Evolutionary conservation across 768 basidiomycete species (phyloP).

Genomic region (Tremella fuciformis): DNA sequence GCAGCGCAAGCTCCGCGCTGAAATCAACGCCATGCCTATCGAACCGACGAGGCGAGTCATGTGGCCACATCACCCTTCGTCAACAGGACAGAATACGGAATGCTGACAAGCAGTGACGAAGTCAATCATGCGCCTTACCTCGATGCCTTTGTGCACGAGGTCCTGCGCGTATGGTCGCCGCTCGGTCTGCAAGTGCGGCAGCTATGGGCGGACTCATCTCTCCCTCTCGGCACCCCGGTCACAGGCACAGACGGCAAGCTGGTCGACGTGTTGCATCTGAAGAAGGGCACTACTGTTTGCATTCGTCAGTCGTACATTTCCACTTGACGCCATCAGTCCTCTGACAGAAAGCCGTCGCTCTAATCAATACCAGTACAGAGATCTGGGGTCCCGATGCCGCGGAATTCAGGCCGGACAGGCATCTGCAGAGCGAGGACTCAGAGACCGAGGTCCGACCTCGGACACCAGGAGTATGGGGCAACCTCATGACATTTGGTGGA

Average conservation of each 20-base stretch:
- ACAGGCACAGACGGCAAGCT: conserved; percentile 27
- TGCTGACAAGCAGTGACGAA: conserved; percentile 56
- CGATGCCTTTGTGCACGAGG: conserved; percentile 61
- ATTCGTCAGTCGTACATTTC: too few species aligned
- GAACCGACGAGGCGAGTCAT: conserved; percentile 27
- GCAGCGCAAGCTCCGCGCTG: conserved; percentile 67
- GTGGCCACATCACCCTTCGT: background rate
- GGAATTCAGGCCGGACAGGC: conserved; percentile 34
- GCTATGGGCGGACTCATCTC: conserved; percentile 6
- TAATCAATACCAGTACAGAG: conserved; percentile 10
- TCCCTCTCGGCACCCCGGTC: conserved; percentile 22
- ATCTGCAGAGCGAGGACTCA: conserved; percentile 10
- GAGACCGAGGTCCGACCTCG: background rate
- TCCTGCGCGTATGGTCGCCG: conserved; percentile 20
- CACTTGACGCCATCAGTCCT: too few species aligned
- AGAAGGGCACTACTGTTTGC: conserved; percentile 21
- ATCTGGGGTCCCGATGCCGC: conserved; percentile 30
- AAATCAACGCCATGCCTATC: conserved; percentile 56
- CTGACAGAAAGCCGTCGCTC: too few species aligned
- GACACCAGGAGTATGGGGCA: conserved; percentile 28
- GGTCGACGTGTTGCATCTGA: conserved; percentile 21
- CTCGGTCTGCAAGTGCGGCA: conserved; percentile 18
- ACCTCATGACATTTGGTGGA: conserved; percentile 31
- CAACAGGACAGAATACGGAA: too few species aligned
- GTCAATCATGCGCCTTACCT: conserved; percentile 66